These are phyloP conservation scores for Entophlyctis luteolus DNA, from an alignment of 192 early-diverging fungal species.

Conservation along the genomic window DNA sequence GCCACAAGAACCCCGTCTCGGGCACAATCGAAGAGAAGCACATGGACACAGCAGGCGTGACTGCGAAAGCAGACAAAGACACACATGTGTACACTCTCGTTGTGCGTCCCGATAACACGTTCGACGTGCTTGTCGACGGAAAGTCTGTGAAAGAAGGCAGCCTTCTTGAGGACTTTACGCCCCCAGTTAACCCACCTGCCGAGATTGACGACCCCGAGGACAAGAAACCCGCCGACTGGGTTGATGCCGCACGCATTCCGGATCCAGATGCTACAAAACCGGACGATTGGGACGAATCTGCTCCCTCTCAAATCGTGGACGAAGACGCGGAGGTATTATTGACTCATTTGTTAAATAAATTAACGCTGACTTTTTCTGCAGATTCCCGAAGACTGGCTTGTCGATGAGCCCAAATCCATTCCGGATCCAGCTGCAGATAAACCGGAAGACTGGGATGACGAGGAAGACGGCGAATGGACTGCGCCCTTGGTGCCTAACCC, in stretches of 20 bases:
- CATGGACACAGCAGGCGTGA: conserved; percentile 66
- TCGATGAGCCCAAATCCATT: conserved; percentile 68
- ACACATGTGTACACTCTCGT: conserved; percentile 80
- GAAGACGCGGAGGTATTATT: conserved; percentile 56
- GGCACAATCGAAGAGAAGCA: conserved; percentile 84
- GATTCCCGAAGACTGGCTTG: conserved; percentile 84
- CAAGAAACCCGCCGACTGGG: conserved; percentile 84
- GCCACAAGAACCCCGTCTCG: conserved; percentile 81
- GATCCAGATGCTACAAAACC: conserved; percentile 79
- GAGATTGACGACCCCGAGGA: conserved; percentile 65
- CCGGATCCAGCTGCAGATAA: conserved; percentile 75
- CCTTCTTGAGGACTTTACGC: conserved; percentile 73
- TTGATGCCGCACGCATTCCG: conserved; percentile 74
- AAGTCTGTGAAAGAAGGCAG: conserved; percentile 61
- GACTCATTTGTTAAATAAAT: too few relatives aligned
- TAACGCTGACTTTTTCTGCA: too few relatives aligned
- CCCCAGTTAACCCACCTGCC: conserved; percentile 82
- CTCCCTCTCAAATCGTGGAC: conserved; percentile 72
- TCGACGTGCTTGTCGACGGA: conserved; percentile 73
- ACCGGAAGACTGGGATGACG: conserved; percentile 87
- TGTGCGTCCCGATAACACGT: conserved; percentile 77
- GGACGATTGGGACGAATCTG: conserved; percentile 82
- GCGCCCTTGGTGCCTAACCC: conserved; percentile 78
- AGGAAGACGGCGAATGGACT: conserved; percentile 90
- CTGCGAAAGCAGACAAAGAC: conserved; percentile 62